Evolutionary conservation across 495 filamentous ascomycete genomes (phyloP), one percentile per base, ranked within the genome.

Genomic region (Halenospora varia): DNA sequence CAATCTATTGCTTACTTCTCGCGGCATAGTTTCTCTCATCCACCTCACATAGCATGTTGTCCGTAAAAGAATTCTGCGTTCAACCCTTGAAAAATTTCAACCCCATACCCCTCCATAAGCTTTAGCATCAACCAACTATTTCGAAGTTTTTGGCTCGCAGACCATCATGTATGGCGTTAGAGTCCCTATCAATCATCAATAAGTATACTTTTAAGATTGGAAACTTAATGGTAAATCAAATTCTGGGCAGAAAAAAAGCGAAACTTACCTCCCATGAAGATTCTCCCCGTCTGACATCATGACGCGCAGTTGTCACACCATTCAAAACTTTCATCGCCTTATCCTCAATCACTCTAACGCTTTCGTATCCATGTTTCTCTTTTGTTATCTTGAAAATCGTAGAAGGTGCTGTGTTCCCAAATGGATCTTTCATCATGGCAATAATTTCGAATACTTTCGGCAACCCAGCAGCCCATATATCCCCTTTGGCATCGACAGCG

Each of bases 401-500:
- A 6, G 42, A 45, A n/a, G 42, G 42, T 9, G 42, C 42, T 9
- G 6, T n/a, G 8, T 45, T 45, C 11, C 42, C 42, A 45, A 45
- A 45, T 6, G 42, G 42, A 17, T 45, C 42, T 9, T 45, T n/a
- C 42, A 45, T 9, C 13, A n/a, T 45, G 6, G 10, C 42, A 17
- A 45, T 17, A n/a, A 53, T 23, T n/a, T 40, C 51, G 10, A 47
- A 15, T 8, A 63, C 9, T 20, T 70, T 62, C 1, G 70, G 67
- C 17, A 71, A 46, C 1, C 56, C 66, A 57, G 66, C 68, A 18
- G 51, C 70, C 46, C 59, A 62, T 11, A 75, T 45, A 44, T 67
- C 68, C 0, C 73, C 73, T 20, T 71, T 61, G 2, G 52, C 44
- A 53, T 75, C 69, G 18, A 68, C 29, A 0, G 67, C 67, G 2